phyloP scores from a whole-genome alignment of 2,329 filamentous ascomycete genomes.

The Verticillium alfalfae region DNA sequence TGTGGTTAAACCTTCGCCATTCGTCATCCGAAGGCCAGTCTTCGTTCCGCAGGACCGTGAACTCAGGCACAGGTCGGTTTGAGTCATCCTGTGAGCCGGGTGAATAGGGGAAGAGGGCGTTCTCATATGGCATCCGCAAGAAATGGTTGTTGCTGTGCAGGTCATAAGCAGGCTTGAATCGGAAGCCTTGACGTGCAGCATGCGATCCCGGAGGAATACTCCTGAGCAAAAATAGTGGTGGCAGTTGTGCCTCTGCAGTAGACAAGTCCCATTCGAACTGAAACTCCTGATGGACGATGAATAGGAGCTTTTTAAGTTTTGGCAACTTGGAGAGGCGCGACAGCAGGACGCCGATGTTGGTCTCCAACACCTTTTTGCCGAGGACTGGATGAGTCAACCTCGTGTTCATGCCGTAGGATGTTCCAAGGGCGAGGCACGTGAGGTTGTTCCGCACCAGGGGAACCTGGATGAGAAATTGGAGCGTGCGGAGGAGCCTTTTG shows the following conservation, averaged over 20 bases:
- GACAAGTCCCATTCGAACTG: slow-evolving; percentile 35
- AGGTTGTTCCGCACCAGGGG: slow-evolving; percentile 33
- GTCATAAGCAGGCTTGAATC: slow-evolving; percentile 41
- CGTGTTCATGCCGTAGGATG: slow-evolving; percentile 38
- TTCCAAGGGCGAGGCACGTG: slow-evolving; percentile 36
- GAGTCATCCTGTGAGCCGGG: slow-evolving; percentile 22
- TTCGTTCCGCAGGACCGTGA: no score
- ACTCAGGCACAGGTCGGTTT: not conserved
- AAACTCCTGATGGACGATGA: slow-evolving; percentile 42
- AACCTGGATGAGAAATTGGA: slow-evolving; percentile 40
- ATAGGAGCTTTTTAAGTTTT: slow-evolving; percentile 32
- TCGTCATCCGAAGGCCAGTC: slow-evolving; percentile 32
- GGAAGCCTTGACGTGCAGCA: slow-evolving; percentile 37
- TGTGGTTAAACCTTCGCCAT: slow-evolving; percentile 27
- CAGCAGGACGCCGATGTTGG: slow-evolving; percentile 36
- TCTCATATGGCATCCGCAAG: slow-evolving; percentile 33
- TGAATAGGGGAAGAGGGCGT: slow-evolving; percentile 31
- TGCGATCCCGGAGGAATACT: slow-evolving; percentile 19
- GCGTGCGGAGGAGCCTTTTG: slow-evolving; percentile 37
- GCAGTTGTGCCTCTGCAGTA: not conserved
- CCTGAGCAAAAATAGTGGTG: not conserved
- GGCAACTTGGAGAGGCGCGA: slow-evolving; percentile 32
- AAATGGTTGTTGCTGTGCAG: slow-evolving; percentile 36
- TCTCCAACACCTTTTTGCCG: slow-evolving; percentile 36
- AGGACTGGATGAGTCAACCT: slow-evolving; percentile 39